phyloP scores from a whole-genome alignment of 768 basidiomycete species.

The Hirschioporus abietinus region DNA sequence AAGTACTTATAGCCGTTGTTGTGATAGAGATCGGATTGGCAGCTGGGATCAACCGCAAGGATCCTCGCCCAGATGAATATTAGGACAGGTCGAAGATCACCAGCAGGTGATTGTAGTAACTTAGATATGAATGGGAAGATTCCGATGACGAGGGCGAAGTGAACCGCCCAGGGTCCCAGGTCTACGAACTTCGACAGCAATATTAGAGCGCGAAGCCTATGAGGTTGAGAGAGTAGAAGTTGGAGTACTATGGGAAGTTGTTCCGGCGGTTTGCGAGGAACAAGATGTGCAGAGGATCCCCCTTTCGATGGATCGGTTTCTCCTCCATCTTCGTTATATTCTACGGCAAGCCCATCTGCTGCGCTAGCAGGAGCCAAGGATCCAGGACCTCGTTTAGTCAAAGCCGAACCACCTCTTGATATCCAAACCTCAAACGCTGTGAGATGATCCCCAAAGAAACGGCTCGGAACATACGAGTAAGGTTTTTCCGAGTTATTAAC shows the following conservation, averaged over 20 bases:
- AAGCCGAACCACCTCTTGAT: slow-evolving; percentile 82
- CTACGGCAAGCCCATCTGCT: slow-evolving; percentile 5
- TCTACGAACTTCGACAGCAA: slow-evolving; percentile 97
- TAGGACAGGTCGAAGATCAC: slow-evolving; percentile 92
- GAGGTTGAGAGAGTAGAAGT: slow-evolving; percentile 92
- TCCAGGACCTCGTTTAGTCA: slow-evolving; percentile 71
- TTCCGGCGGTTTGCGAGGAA: slow-evolving; percentile 89
- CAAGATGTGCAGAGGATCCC: slow-evolving; percentile 37
- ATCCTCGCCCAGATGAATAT: slow-evolving; percentile 99
- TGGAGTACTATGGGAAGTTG: slow-evolving; percentile 98
- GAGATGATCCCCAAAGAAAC: slow-evolving; percentile 93
- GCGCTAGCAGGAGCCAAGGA: slow-evolving; percentile 46
- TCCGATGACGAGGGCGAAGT: slow-evolving; percentile 91
- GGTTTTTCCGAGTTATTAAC: slow-evolving; percentile 36
- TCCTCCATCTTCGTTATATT: slow-evolving; percentile 3
- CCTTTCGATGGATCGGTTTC: slow-evolving; percentile 8
- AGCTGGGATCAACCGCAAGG: slow-evolving; percentile 90
- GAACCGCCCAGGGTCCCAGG: slow-evolving; percentile 97
- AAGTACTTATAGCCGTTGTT: slow-evolving; percentile 85
- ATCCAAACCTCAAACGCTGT: slow-evolving; percentile 99
- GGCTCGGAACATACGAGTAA: slow-evolving; percentile 76
- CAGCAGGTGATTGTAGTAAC: slow-evolving; percentile 89
- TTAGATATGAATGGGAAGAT: slow-evolving; percentile 99
- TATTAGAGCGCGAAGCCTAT: slow-evolving; percentile 91
- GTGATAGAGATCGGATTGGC: slow-evolving; percentile 84